Conservation (phyloP, 148 eudicot species). For the Amaranthus palmeri region DNA sequence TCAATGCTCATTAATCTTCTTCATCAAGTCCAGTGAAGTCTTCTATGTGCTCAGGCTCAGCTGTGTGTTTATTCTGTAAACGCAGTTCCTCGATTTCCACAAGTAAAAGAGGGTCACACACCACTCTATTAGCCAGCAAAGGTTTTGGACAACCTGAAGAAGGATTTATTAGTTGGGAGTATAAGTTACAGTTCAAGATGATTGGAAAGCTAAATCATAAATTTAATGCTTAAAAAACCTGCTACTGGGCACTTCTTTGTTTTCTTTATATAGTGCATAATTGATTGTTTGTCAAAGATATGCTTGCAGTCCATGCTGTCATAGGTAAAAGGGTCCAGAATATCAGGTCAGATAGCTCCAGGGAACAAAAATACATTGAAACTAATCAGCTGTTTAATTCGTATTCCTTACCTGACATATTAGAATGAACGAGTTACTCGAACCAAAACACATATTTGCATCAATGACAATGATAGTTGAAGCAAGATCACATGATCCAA, state of each 20-base stretch:
- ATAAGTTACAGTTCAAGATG: not conserved
- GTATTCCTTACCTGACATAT: not conserved
- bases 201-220: not conserved
- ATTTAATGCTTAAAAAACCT: conserved; percentile 33
- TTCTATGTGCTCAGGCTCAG: conserved; percentile 41
- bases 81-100: conserved; percentile 75
- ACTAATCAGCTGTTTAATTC: not conserved
- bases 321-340: not conserved
- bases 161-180: conserved; percentile 1
- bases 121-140: conserved; percentile 40
- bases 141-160: conserved; percentile 65
- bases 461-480: not conserved
- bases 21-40: conserved; percentile 69
- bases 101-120: conserved; percentile 57
- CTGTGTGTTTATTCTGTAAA: conserved; percentile 38
- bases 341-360: not conserved
- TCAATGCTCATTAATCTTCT: conserved; percentile 23
- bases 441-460: not conserved
- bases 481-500: not conserved
- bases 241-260: conserved; percentile 58
- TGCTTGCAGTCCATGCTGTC: conserved; percentile 90
- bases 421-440: not conserved
- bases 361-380: not conserved
- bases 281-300: conserved; percentile 60
- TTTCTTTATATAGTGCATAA: conserved; percentile 41